Percentiles rank a stretch among this genome's conserved stretches.
These are phyloP conservation scores for Aegilops umbellulata DNA, from an alignment of 176 grass and related monocot genomes.

Conservation along the genomic window DNA sequence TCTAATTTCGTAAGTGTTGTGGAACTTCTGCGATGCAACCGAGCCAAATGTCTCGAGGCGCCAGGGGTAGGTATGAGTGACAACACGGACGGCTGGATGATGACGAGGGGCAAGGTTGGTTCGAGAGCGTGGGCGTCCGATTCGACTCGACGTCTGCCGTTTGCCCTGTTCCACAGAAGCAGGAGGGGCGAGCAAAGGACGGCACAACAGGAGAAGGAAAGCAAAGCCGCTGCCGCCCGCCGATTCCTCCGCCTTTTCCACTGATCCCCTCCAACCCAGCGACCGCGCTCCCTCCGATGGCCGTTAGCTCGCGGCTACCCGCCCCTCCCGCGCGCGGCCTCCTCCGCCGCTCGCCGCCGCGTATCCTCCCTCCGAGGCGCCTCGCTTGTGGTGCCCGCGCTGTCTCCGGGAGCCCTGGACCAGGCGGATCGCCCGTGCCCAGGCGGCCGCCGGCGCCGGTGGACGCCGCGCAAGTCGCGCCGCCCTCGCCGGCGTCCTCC, in stretches of 20 bases:
- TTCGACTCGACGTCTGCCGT: not conserved
- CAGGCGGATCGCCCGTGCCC: slow-evolving; percentile 33
- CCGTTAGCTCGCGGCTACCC: slow-evolving; percentile 41
- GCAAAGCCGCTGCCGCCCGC: slow-evolving; percentile 9
- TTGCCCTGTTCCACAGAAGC: not conserved
- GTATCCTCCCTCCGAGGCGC: slow-evolving; percentile 27
- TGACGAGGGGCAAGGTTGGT: not conserved
- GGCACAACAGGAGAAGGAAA: not conserved
- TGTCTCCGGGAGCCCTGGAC: slow-evolving; percentile 20
- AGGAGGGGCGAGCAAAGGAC: not conserved
- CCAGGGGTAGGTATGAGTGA: no score
- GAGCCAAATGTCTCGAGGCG: no score
- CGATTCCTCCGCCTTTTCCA: slow-evolving; percentile 21
- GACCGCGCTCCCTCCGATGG: slow-evolving; percentile 34
- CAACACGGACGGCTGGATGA: slow-evolving; percentile 14
- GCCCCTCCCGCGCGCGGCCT: slow-evolving; percentile 35
- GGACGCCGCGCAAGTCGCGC: slow-evolving; percentile 35
- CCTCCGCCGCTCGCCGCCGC: slow-evolving; percentile 19
- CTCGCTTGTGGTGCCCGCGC: slow-evolving; percentile 23
- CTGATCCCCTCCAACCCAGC: slow-evolving; percentile 19
- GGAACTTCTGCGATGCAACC: no score
- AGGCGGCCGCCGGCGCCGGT: slow-evolving; percentile 28
- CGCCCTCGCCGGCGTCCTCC: slow-evolving; percentile 2
- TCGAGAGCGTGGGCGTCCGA: not conserved
- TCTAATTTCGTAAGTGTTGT: no score